Percentiles rank a stretch among this genome's conserved stretches.
phyloP scores from a whole-genome alignment of 169 alveolate genomes.

The Babesia sp. region DNA sequence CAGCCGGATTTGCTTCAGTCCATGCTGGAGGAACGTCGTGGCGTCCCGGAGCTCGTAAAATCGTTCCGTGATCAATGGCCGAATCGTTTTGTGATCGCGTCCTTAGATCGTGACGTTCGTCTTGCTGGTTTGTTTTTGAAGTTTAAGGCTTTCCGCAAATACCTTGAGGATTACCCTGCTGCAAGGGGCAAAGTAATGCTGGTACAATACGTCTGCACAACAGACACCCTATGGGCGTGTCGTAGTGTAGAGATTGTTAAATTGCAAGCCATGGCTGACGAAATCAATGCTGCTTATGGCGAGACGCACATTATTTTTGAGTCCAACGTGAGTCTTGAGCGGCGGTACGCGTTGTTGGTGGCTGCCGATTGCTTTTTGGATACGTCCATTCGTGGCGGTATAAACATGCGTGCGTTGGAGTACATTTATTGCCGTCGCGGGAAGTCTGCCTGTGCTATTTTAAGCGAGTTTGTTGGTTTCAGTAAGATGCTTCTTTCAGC shows the following conservation, averaged over 20 bases:
- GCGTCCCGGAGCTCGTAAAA: slow-evolving; percentile 20
- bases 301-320: slow-evolving; percentile 26
- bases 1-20: slow-evolving; percentile 46
- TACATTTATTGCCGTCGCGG: slow-evolving; percentile 68
- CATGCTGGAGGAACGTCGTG: slow-evolving; percentile 3
- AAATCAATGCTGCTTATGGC: slow-evolving; percentile 40
- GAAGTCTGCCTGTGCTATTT: slow-evolving; percentile 63
- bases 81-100: slow-evolving; percentile 56
- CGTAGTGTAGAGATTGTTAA: slow-evolving; percentile 9
- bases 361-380: slow-evolving; percentile 81
- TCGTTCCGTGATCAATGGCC: slow-evolving; percentile 41
- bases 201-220: slow-evolving; percentile 69
- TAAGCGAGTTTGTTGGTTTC: slow-evolving; percentile 82
- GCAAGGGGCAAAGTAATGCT: slow-evolving; percentile 69
- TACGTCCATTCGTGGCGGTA: slow-evolving; percentile 81
- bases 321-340: slow-evolving; percentile 61
- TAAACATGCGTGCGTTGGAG: slow-evolving; percentile 77
- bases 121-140: slow-evolving; percentile 75
- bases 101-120: slow-evolving; percentile 70
- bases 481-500: slow-evolving; percentile 75
- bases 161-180: slow-evolving; percentile 67
- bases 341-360: slow-evolving; percentile 68
- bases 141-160: slow-evolving; percentile 70
- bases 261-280: slow-evolving; percentile 19
- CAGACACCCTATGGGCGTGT: slow-evolving; percentile 68